Conservation (phyloP, 257 asterid genomes). For the Plantago ovata region DNA sequence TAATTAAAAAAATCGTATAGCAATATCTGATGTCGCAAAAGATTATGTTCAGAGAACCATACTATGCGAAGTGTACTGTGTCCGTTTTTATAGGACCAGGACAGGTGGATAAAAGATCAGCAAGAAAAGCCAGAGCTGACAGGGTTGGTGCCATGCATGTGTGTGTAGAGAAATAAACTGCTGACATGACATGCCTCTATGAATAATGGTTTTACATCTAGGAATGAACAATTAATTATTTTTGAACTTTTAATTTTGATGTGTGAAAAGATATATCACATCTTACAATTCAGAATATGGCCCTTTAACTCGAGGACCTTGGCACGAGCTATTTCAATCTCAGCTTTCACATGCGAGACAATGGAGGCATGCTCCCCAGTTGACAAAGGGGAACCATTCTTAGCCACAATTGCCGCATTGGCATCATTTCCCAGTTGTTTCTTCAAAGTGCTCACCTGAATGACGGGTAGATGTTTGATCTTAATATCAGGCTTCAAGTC, state of each 20-base stretch:
- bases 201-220: too few species aligned
- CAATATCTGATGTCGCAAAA: too few species aligned
- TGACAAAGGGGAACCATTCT: slow-evolving; percentile 49
- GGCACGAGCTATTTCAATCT: slow-evolving; percentile 59
- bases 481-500: background rate
- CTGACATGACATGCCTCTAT: too few species aligned
- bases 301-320: slow-evolving; percentile 49
- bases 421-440: slow-evolving; percentile 56
- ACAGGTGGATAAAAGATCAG: too few species aligned
- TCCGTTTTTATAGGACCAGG: too few species aligned
- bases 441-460: slow-evolving; percentile 68
- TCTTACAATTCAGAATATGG: slow-evolving; percentile 40
- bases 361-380: slow-evolving; percentile 59
- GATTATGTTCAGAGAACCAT: too few species aligned
- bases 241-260: slow-evolving; percentile 11
- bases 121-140: too few species aligned
- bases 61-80: too few species aligned
- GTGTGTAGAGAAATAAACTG: too few species aligned
- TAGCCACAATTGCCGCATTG: slow-evolving; percentile 46
- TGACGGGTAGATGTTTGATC: slow-evolving; percentile 5
- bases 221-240: background rate
- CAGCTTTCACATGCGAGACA: slow-evolving; percentile 37
- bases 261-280: slow-evolving; percentile 14
- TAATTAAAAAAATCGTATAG: too few species aligned
- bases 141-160: too few species aligned